Evolutionary conservation across 2,329 filamentous ascomycete species (phyloP).

Genomic region (Aureobasidium sp.): DNA sequence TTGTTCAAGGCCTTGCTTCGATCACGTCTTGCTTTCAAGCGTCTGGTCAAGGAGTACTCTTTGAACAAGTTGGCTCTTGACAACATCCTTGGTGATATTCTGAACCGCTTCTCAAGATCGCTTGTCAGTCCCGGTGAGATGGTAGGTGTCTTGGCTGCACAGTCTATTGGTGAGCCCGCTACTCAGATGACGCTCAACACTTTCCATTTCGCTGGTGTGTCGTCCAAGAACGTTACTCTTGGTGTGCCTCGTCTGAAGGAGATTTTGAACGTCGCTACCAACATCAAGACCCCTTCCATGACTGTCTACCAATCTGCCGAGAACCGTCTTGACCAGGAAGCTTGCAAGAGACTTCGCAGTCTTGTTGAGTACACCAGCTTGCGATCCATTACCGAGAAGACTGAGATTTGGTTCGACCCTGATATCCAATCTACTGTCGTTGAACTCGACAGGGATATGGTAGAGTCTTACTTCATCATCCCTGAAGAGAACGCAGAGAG

Average conservation of each 20-base stretch:
- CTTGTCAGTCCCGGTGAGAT: conserved; percentile 92
- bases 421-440: conserved; percentile 81
- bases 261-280: conserved; percentile 94
- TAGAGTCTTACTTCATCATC: conserved; percentile 94
- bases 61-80: conserved; percentile 88
- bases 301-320: conserved; percentile 69
- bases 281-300: conserved; percentile 99
- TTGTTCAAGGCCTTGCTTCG: conserved; percentile 89
- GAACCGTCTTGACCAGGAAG: conserved; percentile 59
- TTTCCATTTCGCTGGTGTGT: conserved; percentile 99
- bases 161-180: conserved; percentile 96
- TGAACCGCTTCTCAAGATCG: conserved; percentile 77
- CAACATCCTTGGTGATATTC: conserved; percentile 83
- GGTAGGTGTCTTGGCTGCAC: conserved; percentile 94
- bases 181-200: conserved; percentile 99
- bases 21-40: conserved; percentile 85
- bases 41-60: conserved; percentile 75
- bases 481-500: conserved; percentile 69
- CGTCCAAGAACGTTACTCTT: conserved; percentile 98
- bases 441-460: conserved; percentile 81
- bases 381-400: conserved; percentile 80
- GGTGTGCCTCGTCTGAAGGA: conserved; percentile 99
- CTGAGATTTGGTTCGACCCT: conserved; percentile 96
- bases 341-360: conserved; percentile 78
- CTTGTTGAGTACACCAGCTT: conserved; percentile 91